phyloP scores from a whole-genome alignment of 331 rosid species.

The Malus hybrid region DNA sequence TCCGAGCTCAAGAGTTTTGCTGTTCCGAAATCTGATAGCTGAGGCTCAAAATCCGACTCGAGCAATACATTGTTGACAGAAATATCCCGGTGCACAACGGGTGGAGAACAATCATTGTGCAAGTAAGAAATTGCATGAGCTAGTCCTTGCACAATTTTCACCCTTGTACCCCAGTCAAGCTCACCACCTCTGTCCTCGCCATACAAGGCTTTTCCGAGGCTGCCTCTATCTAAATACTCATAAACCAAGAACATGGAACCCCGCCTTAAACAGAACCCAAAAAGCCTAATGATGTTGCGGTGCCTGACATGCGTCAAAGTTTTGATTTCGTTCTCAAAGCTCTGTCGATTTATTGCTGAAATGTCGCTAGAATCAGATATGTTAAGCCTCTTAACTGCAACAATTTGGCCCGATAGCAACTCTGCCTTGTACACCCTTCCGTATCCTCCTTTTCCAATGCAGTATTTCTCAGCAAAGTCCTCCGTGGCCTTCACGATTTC shows the following conservation, averaged over 20 bases:
- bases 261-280: constrained; percentile 50
- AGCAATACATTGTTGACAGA: constrained; percentile 47
- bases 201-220: constrained; percentile 46
- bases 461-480: constrained; percentile 53
- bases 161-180: constrained; percentile 50
- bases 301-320: constrained; percentile 55
- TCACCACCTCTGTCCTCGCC: constrained; percentile 33
- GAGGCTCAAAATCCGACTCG: constrained; percentile 49
- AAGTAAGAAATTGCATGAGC: constrained; percentile 73
- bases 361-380: constrained; percentile 39
- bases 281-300: constrained; percentile 67
- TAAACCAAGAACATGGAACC: constrained; percentile 50
- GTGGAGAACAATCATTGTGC: constrained; percentile 62
- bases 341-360: constrained; percentile 28
- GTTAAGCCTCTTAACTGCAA: constrained; percentile 69
- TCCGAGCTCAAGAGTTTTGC: constrained; percentile 55
- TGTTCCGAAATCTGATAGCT: constrained; percentile 66
- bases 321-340: constrained; percentile 56
- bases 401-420: constrained; percentile 34
- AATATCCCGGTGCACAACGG: constrained; percentile 69
- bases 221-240: constrained; percentile 53
- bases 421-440: constrained; percentile 68
- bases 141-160: constrained; percentile 51
- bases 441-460: constrained; percentile 83
- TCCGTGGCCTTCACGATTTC: constrained; percentile 58